A percentile compares a stretch with the other conserved stretches of the same genome.
Evolutionary conservation across 495 filamentous ascomycete species (phyloP).

Genomic region (Aspergillus bridgeri): DNA sequence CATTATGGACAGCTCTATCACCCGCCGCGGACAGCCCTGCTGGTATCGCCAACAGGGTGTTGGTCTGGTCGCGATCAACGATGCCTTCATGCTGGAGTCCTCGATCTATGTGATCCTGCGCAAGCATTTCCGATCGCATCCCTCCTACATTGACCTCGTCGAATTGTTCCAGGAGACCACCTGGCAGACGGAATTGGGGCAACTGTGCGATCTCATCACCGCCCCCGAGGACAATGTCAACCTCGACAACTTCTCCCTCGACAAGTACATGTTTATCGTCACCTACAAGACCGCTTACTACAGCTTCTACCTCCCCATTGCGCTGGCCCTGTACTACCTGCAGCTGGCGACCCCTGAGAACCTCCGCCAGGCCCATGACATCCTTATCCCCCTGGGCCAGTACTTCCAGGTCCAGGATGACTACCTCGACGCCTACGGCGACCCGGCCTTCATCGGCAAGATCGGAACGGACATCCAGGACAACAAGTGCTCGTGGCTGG

Average conservation of each 20-base stretch:
- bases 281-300: conserved; percentile 99
- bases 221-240: conserved; percentile 87
- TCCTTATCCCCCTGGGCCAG: conserved; percentile 96
- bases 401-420: conserved; percentile 99
- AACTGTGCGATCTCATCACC: conserved; percentile 90
- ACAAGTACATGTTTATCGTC: conserved; percentile 98
- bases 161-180: conserved; percentile 95
- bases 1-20: conserved; percentile 95
- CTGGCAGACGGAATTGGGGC: conserved; percentile 91
- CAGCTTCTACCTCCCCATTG: conserved; percentile 97
- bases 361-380: conserved; percentile 79
- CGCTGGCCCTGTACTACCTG: conserved; percentile 77
- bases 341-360: conserved; percentile 78
- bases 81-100: conserved; percentile 92
- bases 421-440: conserved; percentile 95
- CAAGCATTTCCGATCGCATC: conserved; percentile 84
- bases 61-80: conserved; percentile 95
- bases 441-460: conserved; percentile 94
- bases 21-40: conserved; percentile 87
- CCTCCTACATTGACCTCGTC: conserved; percentile 80
- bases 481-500: conserved; percentile 98
- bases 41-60: conserved; percentile 89
- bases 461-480: conserved; percentile 98
- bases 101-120: conserved; percentile 87
- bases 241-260: conserved; percentile 86